Base-by-base conservation (phyloP, 1,139 yeast genomes). In the Citeromyces hawaiiensis region DNA sequence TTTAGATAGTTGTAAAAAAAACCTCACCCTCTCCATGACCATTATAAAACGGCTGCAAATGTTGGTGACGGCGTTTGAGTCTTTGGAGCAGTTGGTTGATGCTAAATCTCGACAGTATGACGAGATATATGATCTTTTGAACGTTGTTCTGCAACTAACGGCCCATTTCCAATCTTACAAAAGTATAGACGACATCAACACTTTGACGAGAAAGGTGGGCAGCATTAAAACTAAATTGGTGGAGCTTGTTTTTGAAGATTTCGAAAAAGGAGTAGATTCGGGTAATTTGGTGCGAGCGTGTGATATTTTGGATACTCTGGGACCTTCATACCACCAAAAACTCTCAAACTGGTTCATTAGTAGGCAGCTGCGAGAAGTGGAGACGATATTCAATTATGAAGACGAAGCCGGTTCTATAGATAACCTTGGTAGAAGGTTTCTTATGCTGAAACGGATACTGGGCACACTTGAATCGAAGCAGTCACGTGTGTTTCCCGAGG, bases 361-460 rank as follows among this genome's bases (percentile, higher is more conserved):
- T 45, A 65, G 68, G 35, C 79, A 82, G 46, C 65, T 91, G 42
- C 71, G 72, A 47, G 97, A 88, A 51, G 76, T 91, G 42, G 70
- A 72, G 35, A 64, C 73, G 18, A 85, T 91, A 11, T 91, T 91
- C 59, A 72, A 75, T 42, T 68, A 76, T 23, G 67, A 75, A 15
- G 96, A 87, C 49, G 98, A 88, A 57, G 97, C 98, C 0, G 96
- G 96, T 1, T 81, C 94, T 2, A 61, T 91, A 45, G 98, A 91
- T 45, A 91, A 91, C 56, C 61, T 91, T 37, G 70, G 76, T 15
- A 65, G 97, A 48, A 66, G 98, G 39, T 91, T 76, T 54, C 71
- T 88, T 27, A 91, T 83, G 56, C 81, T 86, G 57, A 79, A 81
- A 48, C 76, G 83, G 47, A 70, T 85, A 1, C 60, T 88, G 42